Conservation (phyloP, 202 grass and related monocot species). For the Zizania palustris region DNA sequence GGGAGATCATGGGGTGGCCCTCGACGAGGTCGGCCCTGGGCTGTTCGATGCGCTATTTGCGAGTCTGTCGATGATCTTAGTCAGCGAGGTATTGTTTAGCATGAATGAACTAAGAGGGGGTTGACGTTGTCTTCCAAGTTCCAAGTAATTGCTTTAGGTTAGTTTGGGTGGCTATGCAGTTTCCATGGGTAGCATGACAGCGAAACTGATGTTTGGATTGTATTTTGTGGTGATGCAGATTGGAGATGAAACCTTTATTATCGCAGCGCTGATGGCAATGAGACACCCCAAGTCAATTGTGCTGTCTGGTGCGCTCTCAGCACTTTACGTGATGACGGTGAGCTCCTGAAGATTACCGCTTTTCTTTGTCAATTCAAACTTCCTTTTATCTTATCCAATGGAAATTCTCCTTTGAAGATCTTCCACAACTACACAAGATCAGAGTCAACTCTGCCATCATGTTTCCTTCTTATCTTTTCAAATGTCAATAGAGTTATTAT, state of each 20-base stretch:
- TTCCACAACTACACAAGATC: neutral
- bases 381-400: neutral
- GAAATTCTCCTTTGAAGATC: neutral
- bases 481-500: neutral
- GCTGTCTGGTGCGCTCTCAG: constrained; percentile 74
- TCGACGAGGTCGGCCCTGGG: constrained; percentile 68
- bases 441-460: neutral
- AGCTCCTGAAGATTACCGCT: constrained; percentile 38
- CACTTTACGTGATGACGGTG: constrained; percentile 87
- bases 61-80: constrained; percentile 84
- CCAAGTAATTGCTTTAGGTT: neutral
- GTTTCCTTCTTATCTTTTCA: neutral
- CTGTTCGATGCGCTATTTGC: constrained; percentile 77
- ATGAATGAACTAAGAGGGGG: neutral
- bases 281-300: constrained; percentile 83
- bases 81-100: constrained; percentile 62
- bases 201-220: constrained; percentile 16
- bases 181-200: neutral
- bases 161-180: neutral
- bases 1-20: constrained; percentile 53
- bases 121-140: neutral
- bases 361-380: neutral
- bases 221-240: constrained; percentile 50
- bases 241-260: constrained; percentile 94
- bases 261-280: constrained; percentile 89